phyloP scores from a whole-genome alignment of 176 grass and related monocot genomes.

The Juncus effusus region DNA sequence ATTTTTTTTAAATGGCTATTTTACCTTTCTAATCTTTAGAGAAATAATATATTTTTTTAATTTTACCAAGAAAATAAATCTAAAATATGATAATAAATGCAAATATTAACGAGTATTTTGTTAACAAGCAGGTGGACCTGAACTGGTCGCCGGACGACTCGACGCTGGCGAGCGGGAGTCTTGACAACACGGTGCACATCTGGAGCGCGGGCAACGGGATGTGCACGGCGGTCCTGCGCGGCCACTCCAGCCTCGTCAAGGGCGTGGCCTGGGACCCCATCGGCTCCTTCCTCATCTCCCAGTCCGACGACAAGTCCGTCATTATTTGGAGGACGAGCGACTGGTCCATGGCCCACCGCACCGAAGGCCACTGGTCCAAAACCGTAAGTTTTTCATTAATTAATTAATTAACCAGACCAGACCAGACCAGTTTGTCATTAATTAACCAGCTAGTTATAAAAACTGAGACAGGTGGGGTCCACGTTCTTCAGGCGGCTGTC shows the following conservation, averaged over 20 bases:
- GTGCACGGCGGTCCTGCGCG: slow-evolving; percentile 88
- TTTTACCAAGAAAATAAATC: neutral
- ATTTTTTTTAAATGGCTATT: neutral
- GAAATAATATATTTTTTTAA: neutral
- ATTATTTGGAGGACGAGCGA: slow-evolving; percentile 97
- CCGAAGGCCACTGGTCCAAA: slow-evolving; percentile 95
- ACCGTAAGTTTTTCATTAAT: slow-evolving; percentile 53
- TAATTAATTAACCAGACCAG: neutral
- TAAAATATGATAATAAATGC: neutral
- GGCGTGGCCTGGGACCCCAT: slow-evolving; percentile 99
- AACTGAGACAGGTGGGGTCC: slow-evolving; percentile 67
- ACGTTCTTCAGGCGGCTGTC: slow-evolving; percentile 92
- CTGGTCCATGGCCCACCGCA: slow-evolving; percentile 91
- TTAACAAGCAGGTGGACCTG: slow-evolving; percentile 87
- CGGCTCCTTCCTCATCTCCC: slow-evolving; percentile 91
- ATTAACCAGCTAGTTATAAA: neutral
- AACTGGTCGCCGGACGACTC: slow-evolving; percentile 97
- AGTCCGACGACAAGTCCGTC: slow-evolving; percentile 95
- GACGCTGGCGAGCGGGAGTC: slow-evolving; percentile 82
- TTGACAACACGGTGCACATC: slow-evolving; percentile 96
- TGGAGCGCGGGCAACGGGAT: slow-evolving; percentile 89
- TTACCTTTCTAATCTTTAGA: neutral
- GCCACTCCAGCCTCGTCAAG: slow-evolving; percentile 96
- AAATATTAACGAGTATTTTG: slow-evolving; percentile 13
- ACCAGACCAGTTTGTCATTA: too few relatives aligned